Conservation (phyloP, 345 rosid genomes). For the Atalantia buxifolia region DNA sequence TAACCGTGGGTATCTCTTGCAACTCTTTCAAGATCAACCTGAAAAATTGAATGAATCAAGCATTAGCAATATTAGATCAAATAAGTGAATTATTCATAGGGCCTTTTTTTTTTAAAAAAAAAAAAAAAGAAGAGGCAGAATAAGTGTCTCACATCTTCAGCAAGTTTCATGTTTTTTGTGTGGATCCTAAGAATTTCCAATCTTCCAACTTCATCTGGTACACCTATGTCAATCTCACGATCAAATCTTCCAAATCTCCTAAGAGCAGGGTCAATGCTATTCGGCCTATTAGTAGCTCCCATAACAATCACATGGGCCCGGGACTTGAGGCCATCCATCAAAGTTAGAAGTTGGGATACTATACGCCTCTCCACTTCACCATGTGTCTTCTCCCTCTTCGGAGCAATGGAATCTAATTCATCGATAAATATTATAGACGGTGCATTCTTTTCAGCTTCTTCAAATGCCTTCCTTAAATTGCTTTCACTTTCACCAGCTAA, state of each 20-base stretch:
- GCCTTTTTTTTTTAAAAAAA: not conserved
- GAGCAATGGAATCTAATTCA: slow-evolving; percentile 17
- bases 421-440: slow-evolving; percentile 15
- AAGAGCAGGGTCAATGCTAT: slow-evolving; percentile 47
- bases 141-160: slow-evolving; percentile 32
- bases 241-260: slow-evolving; percentile 55
- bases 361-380: slow-evolving; percentile 22
- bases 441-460: slow-evolving; percentile 19
- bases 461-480: slow-evolving; percentile 20
- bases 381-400: slow-evolving; percentile 18
- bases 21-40: slow-evolving; percentile 51
- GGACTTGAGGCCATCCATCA: slow-evolving; percentile 28
- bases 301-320: slow-evolving; percentile 50
- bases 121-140: not conserved
- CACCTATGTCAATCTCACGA: slow-evolving; percentile 48
- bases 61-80: not conserved
- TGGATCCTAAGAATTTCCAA: slow-evolving; percentile 49
- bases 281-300: slow-evolving; percentile 57
- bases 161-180: slow-evolving; percentile 51
- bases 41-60: slow-evolving; percentile 1
- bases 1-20: slow-evolving; percentile 49
- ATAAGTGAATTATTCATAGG: not conserved
- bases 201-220: slow-evolving; percentile 50
- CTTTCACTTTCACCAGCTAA: slow-evolving; percentile 21
- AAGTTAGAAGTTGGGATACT: slow-evolving; percentile 18